These are phyloP conservation scores for Mimosa pudica DNA, from an alignment of 306 rosid genomes.

Conservation along the genomic window DNA sequence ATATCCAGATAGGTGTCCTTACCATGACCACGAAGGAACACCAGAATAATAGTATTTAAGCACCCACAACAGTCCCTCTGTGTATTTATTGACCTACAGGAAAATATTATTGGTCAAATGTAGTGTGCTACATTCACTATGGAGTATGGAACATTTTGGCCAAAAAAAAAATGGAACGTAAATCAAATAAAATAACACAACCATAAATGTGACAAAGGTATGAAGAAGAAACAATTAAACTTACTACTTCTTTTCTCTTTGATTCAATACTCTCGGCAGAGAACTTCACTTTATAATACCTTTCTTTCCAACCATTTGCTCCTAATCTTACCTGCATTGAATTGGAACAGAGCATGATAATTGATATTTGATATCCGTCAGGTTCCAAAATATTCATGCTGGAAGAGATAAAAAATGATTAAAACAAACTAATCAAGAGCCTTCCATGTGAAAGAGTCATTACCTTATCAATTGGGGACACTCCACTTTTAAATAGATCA, in stretches of 20 bases:
- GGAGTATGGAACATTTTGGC: too few relatives aligned
- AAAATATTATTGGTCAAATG: neutral
- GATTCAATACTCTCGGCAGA: conserved; percentile 45
- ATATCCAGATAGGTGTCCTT: neutral
- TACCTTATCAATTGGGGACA: conserved; percentile 32
- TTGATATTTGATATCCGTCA: neutral
- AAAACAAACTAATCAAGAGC: neutral
- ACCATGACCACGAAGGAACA: conserved; percentile 71
- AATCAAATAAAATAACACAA: neutral
- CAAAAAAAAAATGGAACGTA: too few relatives aligned
- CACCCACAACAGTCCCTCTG: conserved; percentile 63
- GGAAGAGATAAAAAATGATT: neutral
- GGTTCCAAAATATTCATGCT: neutral
- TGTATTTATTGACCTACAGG: conserved; percentile 53
- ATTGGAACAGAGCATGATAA: neutral
- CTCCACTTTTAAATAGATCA: conserved; percentile 44
- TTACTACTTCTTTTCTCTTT: conserved; percentile 50
- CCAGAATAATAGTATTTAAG: conserved; percentile 56
- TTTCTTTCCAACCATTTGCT: conserved; percentile 40
- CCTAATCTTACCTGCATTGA: conserved; percentile 48
- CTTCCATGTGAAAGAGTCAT: neutral
- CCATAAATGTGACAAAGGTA: neutral
- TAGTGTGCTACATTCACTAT: neutral
- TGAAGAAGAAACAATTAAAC: neutral
- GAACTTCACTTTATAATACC: conserved; percentile 60